phyloP scores from a whole-genome alignment of 345 rosid species.

The Carallia brachiata region DNA sequence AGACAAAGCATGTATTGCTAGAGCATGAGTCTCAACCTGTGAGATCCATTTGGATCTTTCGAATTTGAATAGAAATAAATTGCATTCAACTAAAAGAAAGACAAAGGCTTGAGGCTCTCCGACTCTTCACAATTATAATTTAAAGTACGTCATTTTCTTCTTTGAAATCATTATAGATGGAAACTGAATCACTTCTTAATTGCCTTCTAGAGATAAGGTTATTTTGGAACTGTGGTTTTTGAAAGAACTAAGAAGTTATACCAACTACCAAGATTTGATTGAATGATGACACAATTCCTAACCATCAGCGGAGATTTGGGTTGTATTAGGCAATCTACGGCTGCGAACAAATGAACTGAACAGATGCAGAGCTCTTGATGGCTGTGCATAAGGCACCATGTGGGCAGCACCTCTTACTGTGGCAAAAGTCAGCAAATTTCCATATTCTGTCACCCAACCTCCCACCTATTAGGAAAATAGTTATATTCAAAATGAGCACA shows the following conservation, averaged over 20 bases:
- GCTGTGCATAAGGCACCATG: constrained; percentile 94
- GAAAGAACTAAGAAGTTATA: background rate
- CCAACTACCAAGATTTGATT: background rate
- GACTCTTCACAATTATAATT: too few relatives aligned
- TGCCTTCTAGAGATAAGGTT: background rate
- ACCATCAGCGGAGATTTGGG: constrained; percentile 37
- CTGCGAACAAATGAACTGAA: constrained; percentile 67
- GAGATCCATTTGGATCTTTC: too few relatives aligned
- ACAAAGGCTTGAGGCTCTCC: too few relatives aligned
- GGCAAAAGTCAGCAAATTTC: constrained; percentile 67
- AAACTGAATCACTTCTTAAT: background rate
- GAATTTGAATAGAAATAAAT: too few relatives aligned
- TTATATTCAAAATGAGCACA: background rate
- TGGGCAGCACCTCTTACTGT: constrained; percentile 89
- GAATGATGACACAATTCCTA: constrained; percentile 13
- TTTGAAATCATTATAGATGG: constrained; percentile 1
- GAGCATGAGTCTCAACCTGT: too few relatives aligned
- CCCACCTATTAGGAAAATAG: constrained; percentile 49
- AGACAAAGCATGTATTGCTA: too few relatives aligned
- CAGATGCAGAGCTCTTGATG: constrained; percentile 79
- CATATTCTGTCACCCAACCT: constrained; percentile 85
- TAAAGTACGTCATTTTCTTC: background rate
- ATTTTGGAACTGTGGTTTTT: background rate
- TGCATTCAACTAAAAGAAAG: too few relatives aligned
- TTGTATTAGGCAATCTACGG: constrained; percentile 57